Evolutionary conservation across 345 rosid genomes (phyloP), one percentile per base, ranked within the genome.

Genomic region (Hibiscus tridactylites): DNA sequence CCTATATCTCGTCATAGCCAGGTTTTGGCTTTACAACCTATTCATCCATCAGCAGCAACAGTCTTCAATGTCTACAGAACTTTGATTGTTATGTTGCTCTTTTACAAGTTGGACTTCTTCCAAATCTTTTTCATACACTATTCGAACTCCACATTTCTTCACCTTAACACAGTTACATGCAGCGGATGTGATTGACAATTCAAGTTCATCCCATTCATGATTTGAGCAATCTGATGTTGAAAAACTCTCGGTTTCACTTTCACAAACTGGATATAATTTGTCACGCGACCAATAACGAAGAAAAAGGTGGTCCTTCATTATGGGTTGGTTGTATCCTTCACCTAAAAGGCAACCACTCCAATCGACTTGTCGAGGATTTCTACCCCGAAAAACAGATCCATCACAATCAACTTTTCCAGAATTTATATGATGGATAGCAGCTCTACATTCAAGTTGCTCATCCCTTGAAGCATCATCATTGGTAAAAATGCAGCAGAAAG

Each of bases 401-500:
- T 7, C 2, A 16, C 3, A 12, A 60, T 2, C 4, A 16, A 7
- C 39, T 15, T 31, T 0, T 29, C 5, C 2, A 6, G 42, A 15
- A 61, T 29, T 61, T 61, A 42, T 37, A 11, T 31, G 8, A 28
- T 9, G 17, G 29, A 61, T 28, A 60, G 0, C 8, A 17, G 3
- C 29, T 37, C 19, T 17, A 9, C 13, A n/a, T 4, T 0, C 1
- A 2, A n/a, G 9, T 0, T 9, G 0, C 1, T 17, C 49, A 2
- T 2, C 26, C 7, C 12, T 17, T 6, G 2, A n/a, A 17, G 0
- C 28, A 26, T 64, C 9, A 35, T 28, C 9, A 35, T 19, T 29
- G 1, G 16, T 6, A 16, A 60, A 61, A 7, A 35, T 59, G 5
- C 29, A 53, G 17, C 77, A 75, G 4, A 75, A 19, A 50, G 73